Conservation (phyloP, 306 rosid species). For the Castanopsis chinensis region DNA sequence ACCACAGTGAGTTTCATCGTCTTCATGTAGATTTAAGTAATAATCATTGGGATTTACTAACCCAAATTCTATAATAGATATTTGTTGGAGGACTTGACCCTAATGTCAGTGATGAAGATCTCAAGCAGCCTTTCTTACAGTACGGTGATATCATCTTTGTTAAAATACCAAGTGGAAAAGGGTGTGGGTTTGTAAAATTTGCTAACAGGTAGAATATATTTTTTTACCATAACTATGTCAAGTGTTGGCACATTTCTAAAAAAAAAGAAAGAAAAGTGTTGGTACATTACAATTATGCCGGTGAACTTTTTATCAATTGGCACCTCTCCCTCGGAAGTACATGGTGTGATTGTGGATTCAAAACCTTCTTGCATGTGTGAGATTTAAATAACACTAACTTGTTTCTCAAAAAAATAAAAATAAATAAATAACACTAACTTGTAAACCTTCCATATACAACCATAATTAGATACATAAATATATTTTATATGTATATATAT, state of each 20-base stretch:
- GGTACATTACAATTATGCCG: not conserved
- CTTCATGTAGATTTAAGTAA: not conserved
- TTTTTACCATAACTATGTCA: constrained; percentile 12
- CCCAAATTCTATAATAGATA: constrained; percentile 46
- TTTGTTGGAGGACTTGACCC: constrained; percentile 99
- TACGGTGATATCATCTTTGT: constrained; percentile 90
- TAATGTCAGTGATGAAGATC: constrained; percentile 88
- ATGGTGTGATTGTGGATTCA: not conserved
- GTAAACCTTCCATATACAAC: no score
- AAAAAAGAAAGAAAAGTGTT: not conserved
- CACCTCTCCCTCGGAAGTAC: not conserved
- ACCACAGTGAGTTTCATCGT: constrained; percentile 70
- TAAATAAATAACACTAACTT: no score
- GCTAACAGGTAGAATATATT: constrained; percentile 71
- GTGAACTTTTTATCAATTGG: not conserved
- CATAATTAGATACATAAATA: no score
- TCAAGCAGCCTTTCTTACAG: constrained; percentile 83
- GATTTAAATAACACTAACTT: no score
- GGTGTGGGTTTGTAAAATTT: constrained; percentile 97
- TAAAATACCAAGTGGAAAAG: constrained; percentile 95
- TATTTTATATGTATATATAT: no score
- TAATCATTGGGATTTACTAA: constrained; percentile 27
- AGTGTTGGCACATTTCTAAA: not conserved
- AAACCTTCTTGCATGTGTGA: not conserved
- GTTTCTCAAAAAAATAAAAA: no score